These are phyloP conservation scores for Zasmidium citrigriseum DNA, from an alignment of 2,329 filamentous ascomycete genomes.

Conservation along the genomic window DNA sequence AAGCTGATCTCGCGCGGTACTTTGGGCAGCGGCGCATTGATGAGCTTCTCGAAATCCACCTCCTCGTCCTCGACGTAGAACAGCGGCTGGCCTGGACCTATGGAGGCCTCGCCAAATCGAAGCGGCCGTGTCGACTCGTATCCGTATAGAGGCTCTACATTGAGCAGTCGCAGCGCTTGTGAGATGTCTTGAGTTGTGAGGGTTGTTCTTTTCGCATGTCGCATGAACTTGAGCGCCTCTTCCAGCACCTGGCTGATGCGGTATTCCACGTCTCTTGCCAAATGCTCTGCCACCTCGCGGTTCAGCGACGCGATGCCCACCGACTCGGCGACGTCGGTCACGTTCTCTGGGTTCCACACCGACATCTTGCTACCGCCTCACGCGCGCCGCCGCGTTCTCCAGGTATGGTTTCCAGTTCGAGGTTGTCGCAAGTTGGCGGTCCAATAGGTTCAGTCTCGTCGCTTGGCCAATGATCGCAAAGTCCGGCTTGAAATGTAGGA, in stretches of 20 bases:
- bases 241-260: constrained; percentile 90
- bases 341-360: constrained; percentile 95
- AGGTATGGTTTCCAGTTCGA: neutral
- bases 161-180: constrained; percentile 79
- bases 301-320: constrained; percentile 80
- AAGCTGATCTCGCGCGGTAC: constrained; percentile 91
- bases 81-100: constrained; percentile 89
- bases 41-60: constrained; percentile 97
- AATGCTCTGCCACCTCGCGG: constrained; percentile 82
- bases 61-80: constrained; percentile 99
- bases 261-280: constrained; percentile 94
- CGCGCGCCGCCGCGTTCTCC: neutral
- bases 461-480: too few relatives aligned
- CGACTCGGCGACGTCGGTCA: constrained; percentile 93
- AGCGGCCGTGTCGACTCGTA: constrained; percentile 91
- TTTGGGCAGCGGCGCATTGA: constrained; percentile 92
- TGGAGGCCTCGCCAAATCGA: constrained; percentile 87
- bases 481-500: too few relatives aligned
- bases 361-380: constrained; percentile 39
- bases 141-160: constrained; percentile 93
- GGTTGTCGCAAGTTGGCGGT: neutral
- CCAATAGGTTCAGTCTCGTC: too few relatives aligned
- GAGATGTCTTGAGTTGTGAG: constrained; percentile 88
- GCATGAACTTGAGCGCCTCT: constrained; percentile 95
- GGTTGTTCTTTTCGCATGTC: constrained; percentile 80